Conservation (phyloP, 331 rosid genomes). For the Cucumis variabilis region DNA sequence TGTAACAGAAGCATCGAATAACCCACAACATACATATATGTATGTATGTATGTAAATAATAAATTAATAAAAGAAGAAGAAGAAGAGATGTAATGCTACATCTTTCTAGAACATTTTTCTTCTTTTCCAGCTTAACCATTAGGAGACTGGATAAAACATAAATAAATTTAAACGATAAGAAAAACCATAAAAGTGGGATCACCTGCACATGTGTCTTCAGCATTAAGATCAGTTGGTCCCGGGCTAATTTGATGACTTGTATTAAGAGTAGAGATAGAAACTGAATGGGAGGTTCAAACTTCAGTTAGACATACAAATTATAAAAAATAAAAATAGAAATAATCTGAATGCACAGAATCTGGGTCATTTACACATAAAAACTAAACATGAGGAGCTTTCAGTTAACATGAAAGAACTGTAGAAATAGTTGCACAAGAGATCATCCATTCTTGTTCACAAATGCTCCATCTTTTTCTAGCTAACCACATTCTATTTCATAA, state of each 20-base stretch:
- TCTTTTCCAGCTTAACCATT: neutral
- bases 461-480: neutral
- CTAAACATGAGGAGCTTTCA: neutral
- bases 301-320: neutral
- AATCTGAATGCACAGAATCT: neutral
- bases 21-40: neutral
- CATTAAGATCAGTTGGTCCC: conserved; percentile 37
- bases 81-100: neutral
- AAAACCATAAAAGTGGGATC: neutral
- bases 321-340: neutral
- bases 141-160: neutral
- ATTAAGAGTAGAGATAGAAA: neutral
- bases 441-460: conserved; percentile 8
- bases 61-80: too few relatives aligned
- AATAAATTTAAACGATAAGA: neutral
- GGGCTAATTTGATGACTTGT: conserved; percentile 22
- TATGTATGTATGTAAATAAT: too few relatives aligned
- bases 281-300: neutral
- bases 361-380: neutral
- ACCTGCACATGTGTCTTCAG: conserved; percentile 13
- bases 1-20: conserved; percentile 13
- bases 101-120: conserved; percentile 1
- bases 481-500: conserved; percentile 1
- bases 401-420: neutral
- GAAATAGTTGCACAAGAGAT: neutral